Percentiles rank a stretch among this genome's conserved stretches.
phyloP scores from a whole-genome alignment of 495 filamentous ascomycete species.

The Neurospora discreta region DNA sequence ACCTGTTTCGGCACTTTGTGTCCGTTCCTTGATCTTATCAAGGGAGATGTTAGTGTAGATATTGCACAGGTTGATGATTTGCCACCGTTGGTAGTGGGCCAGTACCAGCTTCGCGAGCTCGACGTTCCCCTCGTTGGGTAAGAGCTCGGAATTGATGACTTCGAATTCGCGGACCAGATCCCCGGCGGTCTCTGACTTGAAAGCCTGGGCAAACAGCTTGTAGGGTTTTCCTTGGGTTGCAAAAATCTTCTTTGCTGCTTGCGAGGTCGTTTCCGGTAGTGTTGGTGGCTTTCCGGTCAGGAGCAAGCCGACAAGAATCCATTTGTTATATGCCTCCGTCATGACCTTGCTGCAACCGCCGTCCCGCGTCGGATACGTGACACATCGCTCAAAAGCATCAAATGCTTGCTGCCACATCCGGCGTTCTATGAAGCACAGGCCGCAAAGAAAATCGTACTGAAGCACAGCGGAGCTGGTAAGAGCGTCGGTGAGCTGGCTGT shows the following conservation, averaged over 20 bases:
- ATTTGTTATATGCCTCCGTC: conserved; percentile 90
- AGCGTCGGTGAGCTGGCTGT: conserved; percentile 46
- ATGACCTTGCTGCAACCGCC: conserved; percentile 59
- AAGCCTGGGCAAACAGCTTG: conserved; percentile 53
- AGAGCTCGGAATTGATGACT: conserved; percentile 39
- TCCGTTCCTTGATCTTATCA: conserved; percentile 35
- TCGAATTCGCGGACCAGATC: conserved; percentile 50
- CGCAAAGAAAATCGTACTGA: conserved; percentile 69
- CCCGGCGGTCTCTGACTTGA: conserved; percentile 46
- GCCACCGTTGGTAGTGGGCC: conserved; percentile 38
- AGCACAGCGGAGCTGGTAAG: conserved; percentile 50
- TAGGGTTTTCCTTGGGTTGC: conserved; percentile 58
- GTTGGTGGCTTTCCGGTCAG: conserved; percentile 51
- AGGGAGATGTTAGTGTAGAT: conserved; percentile 43
- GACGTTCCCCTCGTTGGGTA: conserved; percentile 44
- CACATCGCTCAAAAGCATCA: conserved; percentile 56
- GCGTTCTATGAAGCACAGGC: conserved; percentile 63
- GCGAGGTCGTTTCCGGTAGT: conserved; percentile 25
- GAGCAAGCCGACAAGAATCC: conserved; percentile 69
- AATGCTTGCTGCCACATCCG: conserved; percentile 63
- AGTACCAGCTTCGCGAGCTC: conserved; percentile 37
- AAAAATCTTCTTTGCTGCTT: conserved; percentile 44
- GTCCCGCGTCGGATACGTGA: conserved; percentile 50
- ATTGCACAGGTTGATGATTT: conserved; percentile 31
- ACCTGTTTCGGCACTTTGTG: conserved; percentile 38